Evolutionary conservation across 805 yeast genomes (phyloP), one percentile per base, ranked within the genome.

Genomic region (Myxozyma vanderwaltii): DNA sequence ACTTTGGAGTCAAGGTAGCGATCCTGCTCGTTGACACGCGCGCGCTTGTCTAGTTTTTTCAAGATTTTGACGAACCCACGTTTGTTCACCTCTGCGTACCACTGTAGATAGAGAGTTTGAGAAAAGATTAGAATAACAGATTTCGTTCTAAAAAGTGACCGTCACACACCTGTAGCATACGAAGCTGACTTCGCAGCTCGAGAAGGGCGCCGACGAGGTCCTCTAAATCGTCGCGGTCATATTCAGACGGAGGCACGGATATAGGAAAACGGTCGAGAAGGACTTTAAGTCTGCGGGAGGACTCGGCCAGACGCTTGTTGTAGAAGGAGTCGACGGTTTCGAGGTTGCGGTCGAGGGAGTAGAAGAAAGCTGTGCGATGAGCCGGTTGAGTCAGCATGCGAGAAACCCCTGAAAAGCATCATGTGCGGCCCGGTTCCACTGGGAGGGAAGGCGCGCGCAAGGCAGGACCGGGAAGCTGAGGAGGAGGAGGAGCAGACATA

Each of bases 1-100:
- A 91, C 83, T 67, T 92, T 82, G 1, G 92, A 81, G 29, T 79
- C 72, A 56, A 90, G 75, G 65, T 83, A 86, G n/a, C 78, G 71
- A 26, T 76, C 75, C 67, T 85, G 87, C 51, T 81, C 80, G 54
- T 73, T 71, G 0, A 88, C 82, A 5, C 88, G 87, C 27, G 82
- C 77, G 71, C 90, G 90, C 76, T 92, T 92, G 73, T 92, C 97
- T 67, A 91, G 78, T 69, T 91, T 91, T 75, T 91, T 91, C 69
- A 92, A 77, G 64, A 92, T 92, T 75, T 91, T 91, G 54, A 85
- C 81, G 67, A 91, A 88, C 0, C 96, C 98, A 61, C 95, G 84
- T 70, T 87, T 89, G 76, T 91, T 91, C 68, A 91, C 82, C 70
- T 92, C 97, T 24, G 95, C 95, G 72, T 82, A 91, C 96, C 97